Percentiles rank a stretch among this genome's conserved stretches.
Conservation (phyloP, 2,329 filamentous ascomycete genomes). For the Colletotrichum tropicale region DNA sequence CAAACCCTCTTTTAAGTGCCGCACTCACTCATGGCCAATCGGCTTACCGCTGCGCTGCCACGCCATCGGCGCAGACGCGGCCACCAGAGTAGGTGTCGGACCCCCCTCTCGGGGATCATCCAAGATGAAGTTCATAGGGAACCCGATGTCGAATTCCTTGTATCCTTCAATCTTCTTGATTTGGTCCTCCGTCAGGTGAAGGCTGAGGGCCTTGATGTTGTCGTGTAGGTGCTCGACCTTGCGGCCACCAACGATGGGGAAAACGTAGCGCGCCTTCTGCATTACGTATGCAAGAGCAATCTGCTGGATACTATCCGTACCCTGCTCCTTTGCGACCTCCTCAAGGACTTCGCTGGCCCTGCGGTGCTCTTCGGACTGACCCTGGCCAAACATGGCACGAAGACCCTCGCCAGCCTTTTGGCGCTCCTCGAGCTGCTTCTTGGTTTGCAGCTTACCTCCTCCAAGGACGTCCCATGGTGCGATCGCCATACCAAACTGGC, state of each 20-base stretch:
- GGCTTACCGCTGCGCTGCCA: conserved; percentile 14
- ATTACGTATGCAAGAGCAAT: conserved; percentile 60
- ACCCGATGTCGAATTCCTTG: conserved; percentile 59
- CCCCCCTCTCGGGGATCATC: conserved; percentile 25
- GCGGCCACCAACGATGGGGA: conserved; percentile 57
- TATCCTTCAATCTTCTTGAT: conserved; percentile 58
- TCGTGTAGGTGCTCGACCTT: conserved; percentile 56
- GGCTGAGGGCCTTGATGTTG: conserved; percentile 59
- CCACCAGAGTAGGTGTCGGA: background rate
- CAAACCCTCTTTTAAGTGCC: background rate
- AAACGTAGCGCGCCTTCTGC: conserved; percentile 56
- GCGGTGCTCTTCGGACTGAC: conserved; percentile 51
- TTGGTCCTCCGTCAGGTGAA: conserved; percentile 55
- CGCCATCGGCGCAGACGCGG: conserved; percentile 8
- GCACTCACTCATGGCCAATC: background rate
- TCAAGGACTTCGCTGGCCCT: conserved; percentile 63
- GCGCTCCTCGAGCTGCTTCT: conserved; percentile 34
- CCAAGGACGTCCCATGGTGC: conserved; percentile 66
- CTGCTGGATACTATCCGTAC: conserved; percentile 60
- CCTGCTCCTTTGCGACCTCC: conserved; percentile 61
- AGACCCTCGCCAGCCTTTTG: conserved; percentile 41
- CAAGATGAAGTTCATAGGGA: conserved; percentile 50
- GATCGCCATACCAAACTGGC: conserved; percentile 52
- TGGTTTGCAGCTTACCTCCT: conserved; percentile 53
- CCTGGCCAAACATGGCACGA: conserved; percentile 29